Percentiles rank a stretch among this genome's conserved stretches.
Conservation (phyloP, 768 basidiomycete genomes). For the Strobilomyces confusus region DNA sequence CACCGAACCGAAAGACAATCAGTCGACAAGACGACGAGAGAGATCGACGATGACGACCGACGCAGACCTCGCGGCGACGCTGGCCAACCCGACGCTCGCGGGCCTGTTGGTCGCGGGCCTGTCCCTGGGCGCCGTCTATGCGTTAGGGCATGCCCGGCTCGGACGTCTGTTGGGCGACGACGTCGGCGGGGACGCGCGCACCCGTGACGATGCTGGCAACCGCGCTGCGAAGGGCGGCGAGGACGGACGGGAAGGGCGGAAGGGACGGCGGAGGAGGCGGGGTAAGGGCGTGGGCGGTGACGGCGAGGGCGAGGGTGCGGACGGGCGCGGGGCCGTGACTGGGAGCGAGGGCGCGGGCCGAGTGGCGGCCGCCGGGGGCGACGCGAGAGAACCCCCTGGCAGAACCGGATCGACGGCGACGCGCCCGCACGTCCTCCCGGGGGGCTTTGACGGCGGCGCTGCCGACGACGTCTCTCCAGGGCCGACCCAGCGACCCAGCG, state of each 20-base stretch:
- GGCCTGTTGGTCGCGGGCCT: conserved; percentile 20
- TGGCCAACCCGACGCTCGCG: conserved; percentile 33
- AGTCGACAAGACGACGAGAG: too few relatives aligned
- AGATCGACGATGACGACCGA: conserved; percentile 28
- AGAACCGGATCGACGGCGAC: neutral
- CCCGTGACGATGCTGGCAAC: too few relatives aligned
- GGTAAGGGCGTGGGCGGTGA: neutral
- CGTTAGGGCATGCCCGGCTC: neutral
- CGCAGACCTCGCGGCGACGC: neutral
- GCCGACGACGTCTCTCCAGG: neutral
- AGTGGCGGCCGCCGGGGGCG: neutral
- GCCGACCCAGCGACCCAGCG: conserved; percentile 31
- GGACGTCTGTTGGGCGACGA: neutral
- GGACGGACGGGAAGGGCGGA: neutral
- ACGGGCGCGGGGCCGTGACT: neutral
- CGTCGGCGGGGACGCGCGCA: neutral
- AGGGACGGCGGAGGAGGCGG: neutral
- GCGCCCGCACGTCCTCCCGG: conserved; percentile 6
- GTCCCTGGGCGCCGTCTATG: conserved; percentile 15
- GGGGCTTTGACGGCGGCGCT: conserved; percentile 8
- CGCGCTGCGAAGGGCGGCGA: neutral
- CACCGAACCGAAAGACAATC: too few relatives aligned
- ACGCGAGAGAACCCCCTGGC: neutral
- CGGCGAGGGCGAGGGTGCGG: neutral
- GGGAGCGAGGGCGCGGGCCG: neutral